A percentile compares a stretch with the other conserved stretches of the same genome.
These are phyloP conservation scores for Trametes maxima DNA, from an alignment of 768 basidiomycete species.

Conservation along the genomic window DNA sequence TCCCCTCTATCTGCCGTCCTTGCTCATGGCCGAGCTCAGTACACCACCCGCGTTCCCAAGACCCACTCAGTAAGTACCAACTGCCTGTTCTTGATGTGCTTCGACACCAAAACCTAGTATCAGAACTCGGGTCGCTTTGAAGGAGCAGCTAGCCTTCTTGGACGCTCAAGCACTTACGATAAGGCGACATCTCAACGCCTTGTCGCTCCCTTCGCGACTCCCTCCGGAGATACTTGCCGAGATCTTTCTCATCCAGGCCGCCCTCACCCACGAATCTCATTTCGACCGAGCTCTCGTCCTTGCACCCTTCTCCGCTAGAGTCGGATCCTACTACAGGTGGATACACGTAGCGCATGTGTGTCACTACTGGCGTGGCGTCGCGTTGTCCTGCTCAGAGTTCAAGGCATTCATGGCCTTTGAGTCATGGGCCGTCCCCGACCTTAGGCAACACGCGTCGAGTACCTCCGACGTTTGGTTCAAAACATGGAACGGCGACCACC, in stretches of 20 bases:
- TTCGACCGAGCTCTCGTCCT: neutral
- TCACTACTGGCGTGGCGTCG: conserved; percentile 6
- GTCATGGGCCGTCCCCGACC: neutral
- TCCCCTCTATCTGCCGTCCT: too few relatives aligned
- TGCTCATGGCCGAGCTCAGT: neutral
- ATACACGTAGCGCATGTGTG: conserved; percentile 10
- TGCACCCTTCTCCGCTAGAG: neutral
- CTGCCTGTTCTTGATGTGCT: too few relatives aligned
- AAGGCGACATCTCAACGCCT: neutral
- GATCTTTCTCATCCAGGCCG: conserved; percentile 7
- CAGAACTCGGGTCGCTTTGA: neutral
- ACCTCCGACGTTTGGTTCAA: too few relatives aligned
- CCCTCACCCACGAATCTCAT: neutral
- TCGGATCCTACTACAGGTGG: conserved; percentile 6
- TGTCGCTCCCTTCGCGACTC: neutral
- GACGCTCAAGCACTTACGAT: neutral
- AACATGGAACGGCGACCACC: neutral
- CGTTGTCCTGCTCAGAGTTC: conserved; percentile 3
- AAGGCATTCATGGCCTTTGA: conserved; percentile 7
- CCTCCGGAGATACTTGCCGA: conserved; percentile 10
- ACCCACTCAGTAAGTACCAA: neutral
- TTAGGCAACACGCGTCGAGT: neutral
- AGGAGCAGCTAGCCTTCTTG: neutral
- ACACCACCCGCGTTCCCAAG: neutral
- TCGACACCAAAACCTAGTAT: too few relatives aligned